Base-by-base conservation (phyloP, 257 asterid genomes). In the Ilex aquifolium region DNA sequence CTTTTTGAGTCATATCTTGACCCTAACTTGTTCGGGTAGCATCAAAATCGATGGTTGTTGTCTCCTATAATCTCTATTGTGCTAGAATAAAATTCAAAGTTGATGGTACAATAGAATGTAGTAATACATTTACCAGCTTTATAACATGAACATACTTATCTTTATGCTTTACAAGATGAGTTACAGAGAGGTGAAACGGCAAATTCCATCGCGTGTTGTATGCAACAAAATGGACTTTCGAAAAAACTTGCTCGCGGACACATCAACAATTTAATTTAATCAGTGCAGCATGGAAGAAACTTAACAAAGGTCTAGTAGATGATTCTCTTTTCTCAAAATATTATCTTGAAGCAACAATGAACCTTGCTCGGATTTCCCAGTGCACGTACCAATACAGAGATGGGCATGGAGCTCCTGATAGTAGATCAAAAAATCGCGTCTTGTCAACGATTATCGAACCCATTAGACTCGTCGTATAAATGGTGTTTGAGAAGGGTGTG, bases 371-470 rank as follows among this genome's bases (percentile, higher is more conserved):
- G 53, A 77, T 74, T 30, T n/a, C 78, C 1, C 77, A 67, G 2
- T 69, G 83, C 63, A 36, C 66, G 2, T 84, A 84, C 60, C 81
- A 70, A 36, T 53, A 66, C 39, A 84, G 85, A 56, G 86, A 84
- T 69, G 91, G 86, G 13, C 69, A 67, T 59, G 91, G 83, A 42
- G 53, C 61, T 44, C 87, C 80, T 16, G 64, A 69, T 72, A 44
- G 7, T 10, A 67, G 72, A 44, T 79, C 82, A 3, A 80, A 80
- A 69, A 48, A 54, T 13, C 68, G 78, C 40, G 11, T 83, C 66
- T 63, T 69, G 14, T 68, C 85, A 0, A 65, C 81, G 42, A 40
- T 79, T 52, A 79, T 67, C 53, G 62, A 72, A 27, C 81, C 82
- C 53, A 69, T 84, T 40, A n/a, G n/a, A n/a, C n/a, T n/a, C n/a